Conservation (phyloP, 345 rosid species). For the Salix caprea region DNA sequence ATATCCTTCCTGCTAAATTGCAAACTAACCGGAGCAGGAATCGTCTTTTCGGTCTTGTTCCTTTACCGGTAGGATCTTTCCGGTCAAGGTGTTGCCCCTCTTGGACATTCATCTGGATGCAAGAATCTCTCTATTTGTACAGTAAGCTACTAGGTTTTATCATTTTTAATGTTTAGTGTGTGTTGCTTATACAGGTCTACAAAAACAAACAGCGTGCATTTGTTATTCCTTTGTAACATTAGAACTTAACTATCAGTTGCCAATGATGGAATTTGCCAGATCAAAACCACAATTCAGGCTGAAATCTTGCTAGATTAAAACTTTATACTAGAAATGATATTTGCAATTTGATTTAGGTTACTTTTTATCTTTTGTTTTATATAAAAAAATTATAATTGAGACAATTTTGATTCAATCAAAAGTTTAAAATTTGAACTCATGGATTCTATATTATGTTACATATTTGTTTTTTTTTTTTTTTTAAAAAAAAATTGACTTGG, state of each 20-base stretch:
- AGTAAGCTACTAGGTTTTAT: slow-evolving; percentile 4
- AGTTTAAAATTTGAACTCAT: no score
- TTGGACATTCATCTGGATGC: slow-evolving; percentile 10
- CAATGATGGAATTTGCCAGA: not conserved
- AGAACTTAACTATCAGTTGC: not conserved
- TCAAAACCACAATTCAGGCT: not conserved
- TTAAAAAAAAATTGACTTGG: no score
- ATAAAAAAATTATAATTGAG: no score
- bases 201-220: not conserved
- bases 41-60: not conserved
- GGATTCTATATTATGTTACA: no score
- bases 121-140: not conserved
- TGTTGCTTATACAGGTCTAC: not conserved
- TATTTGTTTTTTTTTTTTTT: no score
- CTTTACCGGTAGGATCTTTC: not conserved
- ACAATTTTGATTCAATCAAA: no score
- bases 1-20: not conserved
- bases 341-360: no score
- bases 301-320: not conserved
- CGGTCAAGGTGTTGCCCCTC: not conserved
- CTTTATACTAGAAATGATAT: not conserved
- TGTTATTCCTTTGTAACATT: not conserved
- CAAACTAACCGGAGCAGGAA: not conserved
- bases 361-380: no score
- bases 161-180: not conserved